Percentiles rank a stretch among this genome's conserved stretches.
These are phyloP conservation scores for Chaetomiaceae sp. DNA, from an alignment of 2,329 filamentous ascomycete species.

Conservation along the genomic window DNA sequence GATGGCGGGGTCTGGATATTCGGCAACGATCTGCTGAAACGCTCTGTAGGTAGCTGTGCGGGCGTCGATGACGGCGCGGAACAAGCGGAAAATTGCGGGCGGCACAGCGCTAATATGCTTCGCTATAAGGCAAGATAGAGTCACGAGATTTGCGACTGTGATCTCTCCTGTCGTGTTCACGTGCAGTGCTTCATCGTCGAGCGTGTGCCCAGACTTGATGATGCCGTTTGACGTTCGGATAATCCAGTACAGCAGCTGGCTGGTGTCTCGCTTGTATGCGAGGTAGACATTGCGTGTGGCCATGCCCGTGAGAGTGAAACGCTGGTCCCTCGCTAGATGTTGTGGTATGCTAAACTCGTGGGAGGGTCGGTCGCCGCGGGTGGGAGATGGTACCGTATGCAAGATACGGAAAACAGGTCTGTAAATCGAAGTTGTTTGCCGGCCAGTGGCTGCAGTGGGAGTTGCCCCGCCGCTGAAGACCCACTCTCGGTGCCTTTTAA, in stretches of 20 bases:
- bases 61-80: slow-evolving; percentile 38
- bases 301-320: too few species aligned
- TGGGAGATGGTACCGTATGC: too few species aligned
- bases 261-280: slow-evolving; percentile 38
- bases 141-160: slow-evolving; percentile 35
- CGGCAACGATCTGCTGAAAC: slow-evolving; percentile 35
- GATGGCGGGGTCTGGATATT: slow-evolving; percentile 34
- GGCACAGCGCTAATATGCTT: slow-evolving; percentile 33
- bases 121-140: slow-evolving; percentile 39
- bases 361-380: too few species aligned
- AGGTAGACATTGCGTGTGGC: slow-evolving; percentile 32
- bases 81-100: slow-evolving; percentile 33
- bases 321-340: too few species aligned
- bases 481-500: too few species aligned
- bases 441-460: too few species aligned
- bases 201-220: slow-evolving; percentile 23
- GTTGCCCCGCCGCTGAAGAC: too few species aligned
- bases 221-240: slow-evolving; percentile 37
- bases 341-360: too few species aligned
- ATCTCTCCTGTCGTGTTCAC: slow-evolving; percentile 38
- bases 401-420: too few species aligned
- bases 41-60: slow-evolving; percentile 27
- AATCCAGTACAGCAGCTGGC: slow-evolving; percentile 37
- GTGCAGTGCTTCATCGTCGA: not conserved
- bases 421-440: too few species aligned